A percentile compares a stretch with the other conserved stretches of the same genome.
These are phyloP conservation scores for Trametes maxima DNA, from an alignment of 768 basidiomycete genomes.

Conservation along the genomic window DNA sequence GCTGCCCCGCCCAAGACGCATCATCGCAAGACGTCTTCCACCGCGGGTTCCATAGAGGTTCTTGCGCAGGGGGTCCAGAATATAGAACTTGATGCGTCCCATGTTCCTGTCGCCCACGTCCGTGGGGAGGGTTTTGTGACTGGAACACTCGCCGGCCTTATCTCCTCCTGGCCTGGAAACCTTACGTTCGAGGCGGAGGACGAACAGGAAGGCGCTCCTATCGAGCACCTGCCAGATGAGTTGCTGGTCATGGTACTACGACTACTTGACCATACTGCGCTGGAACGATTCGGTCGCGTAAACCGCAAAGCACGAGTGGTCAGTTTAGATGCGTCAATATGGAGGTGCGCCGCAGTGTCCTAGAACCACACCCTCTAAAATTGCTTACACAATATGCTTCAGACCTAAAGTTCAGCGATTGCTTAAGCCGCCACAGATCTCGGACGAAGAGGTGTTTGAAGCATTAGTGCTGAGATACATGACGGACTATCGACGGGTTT, in stretches of 20 bases:
- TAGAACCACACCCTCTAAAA: background rate
- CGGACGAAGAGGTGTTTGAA: constrained; percentile 50
- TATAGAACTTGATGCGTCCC: constrained; percentile 1
- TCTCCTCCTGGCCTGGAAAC: constrained; percentile 50
- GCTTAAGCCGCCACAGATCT: constrained; percentile 78
- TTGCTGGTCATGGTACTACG: constrained; percentile 68
- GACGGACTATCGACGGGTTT: constrained; percentile 73
- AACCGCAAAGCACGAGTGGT: constrained; percentile 76
- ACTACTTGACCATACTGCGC: constrained; percentile 60
- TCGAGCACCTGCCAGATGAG: constrained; percentile 75
- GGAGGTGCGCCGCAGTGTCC: constrained; percentile 57
- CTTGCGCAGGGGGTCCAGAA: constrained; percentile 19
- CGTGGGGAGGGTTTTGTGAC: constrained; percentile 34
- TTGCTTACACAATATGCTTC: background rate
- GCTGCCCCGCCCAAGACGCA: constrained; percentile 7
- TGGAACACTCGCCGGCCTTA: constrained; percentile 47
- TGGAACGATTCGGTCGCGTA: constrained; percentile 79
- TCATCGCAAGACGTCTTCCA: constrained; percentile 17
- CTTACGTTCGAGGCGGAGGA: constrained; percentile 70
- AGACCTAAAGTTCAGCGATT: constrained; percentile 66
- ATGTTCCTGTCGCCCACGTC: constrained; percentile 10
- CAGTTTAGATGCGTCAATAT: constrained; percentile 68
- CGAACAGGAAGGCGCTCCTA: constrained; percentile 55
- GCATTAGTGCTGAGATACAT: constrained; percentile 53
- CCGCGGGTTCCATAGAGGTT: constrained; percentile 6